Conservation (phyloP, 2,329 filamentous ascomycete genomes). For the Zalaria sp. region DNA sequence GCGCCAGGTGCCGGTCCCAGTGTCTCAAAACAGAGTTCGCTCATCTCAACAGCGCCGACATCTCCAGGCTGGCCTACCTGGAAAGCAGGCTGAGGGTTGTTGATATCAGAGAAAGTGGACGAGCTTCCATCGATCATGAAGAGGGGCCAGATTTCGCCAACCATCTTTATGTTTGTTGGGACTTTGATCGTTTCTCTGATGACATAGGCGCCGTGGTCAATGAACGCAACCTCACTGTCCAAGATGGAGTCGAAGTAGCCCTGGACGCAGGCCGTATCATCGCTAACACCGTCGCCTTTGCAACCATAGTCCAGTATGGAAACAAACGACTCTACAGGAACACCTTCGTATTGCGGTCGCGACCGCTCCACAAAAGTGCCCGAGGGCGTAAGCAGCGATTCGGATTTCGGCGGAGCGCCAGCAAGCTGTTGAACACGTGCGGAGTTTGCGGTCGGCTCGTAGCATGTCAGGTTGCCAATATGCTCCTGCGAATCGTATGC, state of each 20-base stretch:
- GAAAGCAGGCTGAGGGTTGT: slow-evolving; percentile 48
- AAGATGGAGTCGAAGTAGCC: slow-evolving; percentile 49
- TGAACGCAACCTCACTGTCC: slow-evolving; percentile 40
- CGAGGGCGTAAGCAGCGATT: slow-evolving; percentile 5
- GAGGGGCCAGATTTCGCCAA: slow-evolving; percentile 71
- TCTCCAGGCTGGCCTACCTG: slow-evolving; percentile 53
- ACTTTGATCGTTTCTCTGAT: slow-evolving; percentile 40
- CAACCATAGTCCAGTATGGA: slow-evolving; percentile 41
- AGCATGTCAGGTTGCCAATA: slow-evolving; percentile 14
- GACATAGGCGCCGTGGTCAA: slow-evolving; percentile 43
- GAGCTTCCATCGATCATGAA: slow-evolving; percentile 60
- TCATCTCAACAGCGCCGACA: slow-evolving; percentile 52
- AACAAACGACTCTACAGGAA: slow-evolving; percentile 51
- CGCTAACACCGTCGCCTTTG: slow-evolving; percentile 69
- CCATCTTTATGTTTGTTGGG: slow-evolving; percentile 61
- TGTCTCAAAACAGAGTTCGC: slow-evolving; percentile 58
- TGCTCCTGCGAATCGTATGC: slow-evolving; percentile 20
- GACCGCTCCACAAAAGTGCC: slow-evolving; percentile 12
- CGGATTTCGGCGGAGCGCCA: slow-evolving; percentile 7
- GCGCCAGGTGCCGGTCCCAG: slow-evolving; percentile 54
- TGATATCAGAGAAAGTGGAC: slow-evolving; percentile 27
- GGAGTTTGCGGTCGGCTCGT: slow-evolving; percentile 11
- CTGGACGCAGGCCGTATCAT: slow-evolving; percentile 73
- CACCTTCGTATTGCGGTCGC: slow-evolving; percentile 23
- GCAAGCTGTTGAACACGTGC: slow-evolving; percentile 9